A percentile compares a stretch with the other conserved stretches of the same genome.
Conservation (phyloP, 106 monocot genomes). For the Agapanthus africanus region DNA sequence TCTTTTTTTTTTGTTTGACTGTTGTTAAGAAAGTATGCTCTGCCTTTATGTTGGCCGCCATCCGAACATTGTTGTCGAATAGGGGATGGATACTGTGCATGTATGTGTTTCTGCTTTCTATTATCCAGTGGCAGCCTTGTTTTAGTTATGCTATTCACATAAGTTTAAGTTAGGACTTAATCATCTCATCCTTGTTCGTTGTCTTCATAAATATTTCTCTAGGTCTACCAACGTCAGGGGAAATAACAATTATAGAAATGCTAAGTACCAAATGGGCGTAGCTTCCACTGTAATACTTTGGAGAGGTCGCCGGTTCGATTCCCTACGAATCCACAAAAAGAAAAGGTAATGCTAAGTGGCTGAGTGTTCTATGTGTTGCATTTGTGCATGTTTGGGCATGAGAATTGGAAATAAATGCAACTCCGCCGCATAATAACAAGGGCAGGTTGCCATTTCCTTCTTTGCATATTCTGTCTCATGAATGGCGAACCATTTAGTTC, state of each 20-base stretch:
- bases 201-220: background rate
- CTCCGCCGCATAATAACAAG: background rate
- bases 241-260: too few species aligned
- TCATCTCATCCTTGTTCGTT: background rate
- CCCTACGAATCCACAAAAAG: too few species aligned
- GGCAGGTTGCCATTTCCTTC: background rate
- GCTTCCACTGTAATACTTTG: too few species aligned
- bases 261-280: too few species aligned
- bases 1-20: background rate
- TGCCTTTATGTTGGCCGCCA: slow-evolving; percentile 6
- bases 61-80: slow-evolving; percentile 7
- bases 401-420: too few species aligned
- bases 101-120: slow-evolving; percentile 6
- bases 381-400: too few species aligned
- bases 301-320: too few species aligned
- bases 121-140: slow-evolving; percentile 10
- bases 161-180: slow-evolving; percentile 1
- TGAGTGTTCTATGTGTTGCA: too few species aligned
- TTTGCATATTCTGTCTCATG: background rate
- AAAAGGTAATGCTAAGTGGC: too few species aligned
- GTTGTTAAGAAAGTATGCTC: slow-evolving; percentile 9
- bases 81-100: slow-evolving; percentile 7
- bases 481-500: background rate
- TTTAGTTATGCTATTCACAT: background rate
- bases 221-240: too few species aligned